These are phyloP conservation scores for Colletotrichum cuscutae DNA, from an alignment of 2,329 filamentous ascomycete genomes.

Conservation along the genomic window DNA sequence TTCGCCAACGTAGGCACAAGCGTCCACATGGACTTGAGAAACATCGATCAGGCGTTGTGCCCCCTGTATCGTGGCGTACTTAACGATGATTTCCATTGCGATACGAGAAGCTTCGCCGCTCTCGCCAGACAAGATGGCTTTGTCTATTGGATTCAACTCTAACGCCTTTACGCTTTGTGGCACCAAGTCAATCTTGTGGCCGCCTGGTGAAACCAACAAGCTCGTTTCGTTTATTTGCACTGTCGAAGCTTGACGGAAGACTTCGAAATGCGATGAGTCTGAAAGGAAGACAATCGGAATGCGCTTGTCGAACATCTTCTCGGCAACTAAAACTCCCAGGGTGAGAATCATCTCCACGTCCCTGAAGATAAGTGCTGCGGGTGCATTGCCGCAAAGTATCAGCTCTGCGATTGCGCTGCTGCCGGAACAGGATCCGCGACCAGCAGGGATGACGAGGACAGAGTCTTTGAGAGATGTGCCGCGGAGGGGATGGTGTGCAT, in stretches of 20 bases:
- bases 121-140: constrained; percentile 42
- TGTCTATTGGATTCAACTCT: constrained; percentile 30
- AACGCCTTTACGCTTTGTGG: neutral
- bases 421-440: constrained; percentile 58
- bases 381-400: constrained; percentile 50
- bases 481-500: constrained; percentile 53
- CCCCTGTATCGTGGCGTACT: constrained; percentile 48
- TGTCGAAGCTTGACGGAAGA: neutral
- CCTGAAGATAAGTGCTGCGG: constrained; percentile 53
- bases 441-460: constrained; percentile 54
- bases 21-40: constrained; percentile 54
- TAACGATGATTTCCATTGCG: constrained; percentile 50
- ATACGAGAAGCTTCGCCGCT: constrained; percentile 46
- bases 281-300: constrained; percentile 49
- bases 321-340: constrained; percentile 54
- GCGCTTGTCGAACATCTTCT: constrained; percentile 49
- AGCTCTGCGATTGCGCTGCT: constrained; percentile 57
- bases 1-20: constrained; percentile 53
- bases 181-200: neutral
- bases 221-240: neutral
- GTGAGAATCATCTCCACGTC: constrained; percentile 55
- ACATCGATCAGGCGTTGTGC: constrained; percentile 48
- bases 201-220: neutral
- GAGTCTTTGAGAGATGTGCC: constrained; percentile 44
- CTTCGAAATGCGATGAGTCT: constrained; percentile 31